phyloP scores from a whole-genome alignment of 768 basidiomycete species.

The Leucosporidium scottii region DNA sequence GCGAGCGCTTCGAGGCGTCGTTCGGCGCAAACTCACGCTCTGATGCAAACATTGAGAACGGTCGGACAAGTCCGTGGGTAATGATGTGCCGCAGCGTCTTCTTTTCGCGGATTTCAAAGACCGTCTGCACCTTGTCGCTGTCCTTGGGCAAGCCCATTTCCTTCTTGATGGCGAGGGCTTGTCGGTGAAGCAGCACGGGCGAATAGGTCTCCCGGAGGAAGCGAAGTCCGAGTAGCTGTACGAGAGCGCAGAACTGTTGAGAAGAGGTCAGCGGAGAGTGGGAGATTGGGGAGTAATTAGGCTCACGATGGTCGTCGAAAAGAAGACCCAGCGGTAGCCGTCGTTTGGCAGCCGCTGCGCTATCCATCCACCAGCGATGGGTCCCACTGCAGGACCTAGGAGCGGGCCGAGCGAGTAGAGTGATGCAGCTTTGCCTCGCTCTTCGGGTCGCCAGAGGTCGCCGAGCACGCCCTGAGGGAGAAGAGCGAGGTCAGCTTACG shows the following conservation, averaged over 20 bases:
- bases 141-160: conserved; percentile 29
- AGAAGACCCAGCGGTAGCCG: conserved; percentile 24
- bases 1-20: conserved; percentile 31
- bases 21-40: conserved; percentile 2
- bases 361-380: conserved; percentile 39
- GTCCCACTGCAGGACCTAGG: conserved; percentile 25
- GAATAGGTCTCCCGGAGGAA: conserved; percentile 43
- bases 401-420: conserved; percentile 28
- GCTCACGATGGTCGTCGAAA: conserved; percentile 50
- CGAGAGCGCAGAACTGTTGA: conserved; percentile 19
- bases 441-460: conserved; percentile 37
- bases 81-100: conserved; percentile 45
- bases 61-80: conserved; percentile 54
- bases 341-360: conserved; percentile 50
- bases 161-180: conserved; percentile 39
- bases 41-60: conserved; percentile 54
- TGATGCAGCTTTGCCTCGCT: conserved; percentile 36
- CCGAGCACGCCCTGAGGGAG: conserved; percentile 43
- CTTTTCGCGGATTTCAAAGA: conserved; percentile 37
- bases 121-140: conserved; percentile 28
- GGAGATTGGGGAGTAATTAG: neutral
- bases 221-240: conserved; percentile 33
- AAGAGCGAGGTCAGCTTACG: neutral
- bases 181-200: conserved; percentile 39
- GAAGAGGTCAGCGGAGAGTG: neutral